Conservation (phyloP, 2,329 filamentous ascomycete species). For the Trichoderma sp. region DNA sequence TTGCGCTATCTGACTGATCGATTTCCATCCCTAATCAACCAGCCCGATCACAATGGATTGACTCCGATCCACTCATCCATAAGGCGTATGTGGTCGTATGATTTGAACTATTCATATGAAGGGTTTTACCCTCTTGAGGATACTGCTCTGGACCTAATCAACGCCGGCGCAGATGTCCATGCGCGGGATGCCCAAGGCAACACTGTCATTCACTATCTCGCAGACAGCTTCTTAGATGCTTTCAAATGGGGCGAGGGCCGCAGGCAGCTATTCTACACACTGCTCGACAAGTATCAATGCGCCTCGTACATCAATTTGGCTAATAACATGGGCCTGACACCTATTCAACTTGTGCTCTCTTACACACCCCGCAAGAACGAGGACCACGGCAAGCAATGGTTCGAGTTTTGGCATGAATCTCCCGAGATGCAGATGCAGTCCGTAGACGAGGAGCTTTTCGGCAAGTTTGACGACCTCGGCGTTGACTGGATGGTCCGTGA, state of each 20-base stretch:
- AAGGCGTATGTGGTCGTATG: not conserved
- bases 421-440: not conserved
- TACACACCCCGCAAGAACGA: not conserved
- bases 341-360: not conserved
- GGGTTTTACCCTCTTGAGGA: not conserved
- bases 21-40: not conserved
- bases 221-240: not conserved
- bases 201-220: slow-evolving; percentile 7
- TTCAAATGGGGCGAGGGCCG: not conserved
- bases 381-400: not conserved
- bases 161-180: not conserved
- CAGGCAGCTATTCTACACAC: not conserved
- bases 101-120: not conserved
- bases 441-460: not conserved
- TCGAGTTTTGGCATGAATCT: accelerated
- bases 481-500: not conserved
- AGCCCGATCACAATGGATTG: not conserved
- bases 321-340: not conserved
- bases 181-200: not conserved
- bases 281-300: not conserved
- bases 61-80: not conserved
- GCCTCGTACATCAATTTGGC: not conserved
- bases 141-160: not conserved
- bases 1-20: not conserved
- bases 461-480: not conserved